A percentile compares a stretch with the other conserved stretches of the same genome.
Evolutionary conservation across 805 yeast species (phyloP).

Genomic region (Candida sonorensis): DNA sequence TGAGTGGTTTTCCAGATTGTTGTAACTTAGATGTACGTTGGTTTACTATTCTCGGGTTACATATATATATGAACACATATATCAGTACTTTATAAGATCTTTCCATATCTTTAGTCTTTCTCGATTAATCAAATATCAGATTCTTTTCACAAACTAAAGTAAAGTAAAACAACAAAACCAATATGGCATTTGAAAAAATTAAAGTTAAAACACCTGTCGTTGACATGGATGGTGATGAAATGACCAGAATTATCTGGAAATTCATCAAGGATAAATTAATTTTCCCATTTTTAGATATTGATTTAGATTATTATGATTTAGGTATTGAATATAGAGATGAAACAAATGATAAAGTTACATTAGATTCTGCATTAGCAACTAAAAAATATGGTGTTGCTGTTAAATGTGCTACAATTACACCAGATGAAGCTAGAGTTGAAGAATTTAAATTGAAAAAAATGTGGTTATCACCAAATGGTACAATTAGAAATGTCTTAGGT

Average conservation of each 20-base stretch:
- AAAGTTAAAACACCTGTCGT: conserved; percentile 69
- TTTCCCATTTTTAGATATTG: conserved; percentile 63
- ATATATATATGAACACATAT: too few relatives aligned
- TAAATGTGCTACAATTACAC: conserved; percentile 82
- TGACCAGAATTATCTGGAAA: conserved; percentile 82
- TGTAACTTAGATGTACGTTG: too few relatives aligned
- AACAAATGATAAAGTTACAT: conserved; percentile 68
- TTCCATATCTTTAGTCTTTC: too few relatives aligned
- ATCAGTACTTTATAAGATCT: too few relatives aligned
- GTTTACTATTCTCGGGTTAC: too few relatives aligned
- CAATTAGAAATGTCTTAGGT: conserved; percentile 72
- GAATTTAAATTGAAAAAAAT: conserved; percentile 69
- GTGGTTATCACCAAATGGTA: conserved; percentile 87
- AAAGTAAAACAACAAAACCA: too few relatives aligned
- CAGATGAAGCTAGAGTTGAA: conserved; percentile 72
- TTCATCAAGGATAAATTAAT: conserved; percentile 63
- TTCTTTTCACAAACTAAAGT: too few relatives aligned
- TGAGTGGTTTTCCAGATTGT: too few relatives aligned
- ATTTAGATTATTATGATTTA: conserved; percentile 70
- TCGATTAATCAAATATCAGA: too few relatives aligned
- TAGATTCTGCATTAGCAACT: conserved; percentile 73
- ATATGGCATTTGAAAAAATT: conserved; percentile 40
- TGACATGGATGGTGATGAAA: conserved; percentile 80
- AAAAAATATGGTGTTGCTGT: conserved; percentile 71
- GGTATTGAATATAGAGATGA: conserved; percentile 62